Base-by-base conservation (phyloP, 129 eudicot species). In the Glebionis coronaria region DNA sequence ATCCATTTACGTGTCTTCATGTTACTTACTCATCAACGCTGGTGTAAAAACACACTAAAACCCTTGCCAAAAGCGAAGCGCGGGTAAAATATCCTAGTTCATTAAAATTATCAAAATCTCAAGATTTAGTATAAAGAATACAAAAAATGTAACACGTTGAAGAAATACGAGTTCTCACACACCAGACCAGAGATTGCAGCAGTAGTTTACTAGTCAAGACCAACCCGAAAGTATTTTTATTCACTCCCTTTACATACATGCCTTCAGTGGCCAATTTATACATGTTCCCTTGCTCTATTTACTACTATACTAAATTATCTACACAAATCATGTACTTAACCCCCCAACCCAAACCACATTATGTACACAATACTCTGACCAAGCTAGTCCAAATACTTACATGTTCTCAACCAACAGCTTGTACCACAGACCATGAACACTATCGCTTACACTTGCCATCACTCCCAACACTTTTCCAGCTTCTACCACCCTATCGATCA, bases 361-460 rank as follows among this genome's bases (percentile, higher is more conserved):
- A 68, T 68, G 47, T 76, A 76, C 70, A 52, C 10, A 50, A 53
- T 52, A 35, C 54, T 60, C 52, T 11, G 59, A 65, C 65, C 71
- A 55, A 44, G 19, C 78, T 12, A 49, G 16, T 46, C 29, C 25
- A 63, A 45, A 19, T 44, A 44, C 25, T 81, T 75, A 84, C 83
- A 80, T 68, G 12, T 68, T 76, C 68, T 71, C 73, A 6, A 79
- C 15, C 79, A 94, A 56, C 31, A 70, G 21, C 8, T 77, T 81
- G 62, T 94, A 94, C 97, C 97, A 94, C 23, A 74, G 58, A 10
- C 97, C 90, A 68, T 94, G 99, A 35, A 90, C 93, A 51, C 63
- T 73, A 46, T 74, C 79, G 0, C 87, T 80, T 11, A 94, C 95
- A 4, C 79, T 82, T 0, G 88, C 97, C 67, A 73, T 79, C 49